Conservation (phyloP, 441 rosid genomes). For the Populus hybrid region DNA sequence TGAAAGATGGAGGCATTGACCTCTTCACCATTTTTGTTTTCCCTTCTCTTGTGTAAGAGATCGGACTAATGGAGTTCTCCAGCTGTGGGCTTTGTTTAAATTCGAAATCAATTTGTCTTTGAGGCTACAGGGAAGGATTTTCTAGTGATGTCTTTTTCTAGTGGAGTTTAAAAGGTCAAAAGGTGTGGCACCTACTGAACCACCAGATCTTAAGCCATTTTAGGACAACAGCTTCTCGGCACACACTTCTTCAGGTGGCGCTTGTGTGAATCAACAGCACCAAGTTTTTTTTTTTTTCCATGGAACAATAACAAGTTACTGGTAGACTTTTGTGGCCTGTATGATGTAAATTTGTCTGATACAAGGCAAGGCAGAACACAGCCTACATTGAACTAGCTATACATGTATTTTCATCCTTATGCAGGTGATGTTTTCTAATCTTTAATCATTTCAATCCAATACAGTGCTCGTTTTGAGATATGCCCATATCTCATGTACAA, state of each 20-base stretch:
- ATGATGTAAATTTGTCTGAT: background rate
- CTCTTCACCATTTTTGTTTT: slow-evolving; percentile 35
- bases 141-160: slow-evolving; percentile 35
- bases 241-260: background rate
- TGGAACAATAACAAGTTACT: background rate
- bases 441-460: background rate
- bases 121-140: slow-evolving; percentile 14
- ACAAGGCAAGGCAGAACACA: background rate
- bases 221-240: background rate
- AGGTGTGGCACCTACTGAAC: slow-evolving; percentile 22
- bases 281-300: background rate
- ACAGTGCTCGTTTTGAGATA: no score
- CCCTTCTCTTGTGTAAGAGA: background rate
- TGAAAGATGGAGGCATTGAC: slow-evolving; percentile 42
- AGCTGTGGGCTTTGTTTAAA: slow-evolving; percentile 32
- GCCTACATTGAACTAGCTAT: background rate
- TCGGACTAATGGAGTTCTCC: slow-evolving; percentile 36
- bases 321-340: background rate
- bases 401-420: no score
- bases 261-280: background rate
- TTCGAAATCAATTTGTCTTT: slow-evolving; percentile 8
- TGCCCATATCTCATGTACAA: no score
- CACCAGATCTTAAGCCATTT: background rate
- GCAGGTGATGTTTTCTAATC: no score
- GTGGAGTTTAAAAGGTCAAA: slow-evolving; percentile 32